Evolutionary conservation across 1,284 basidiomycete species (phyloP), one percentile per base, ranked within the genome.

Genomic region (Puccinia sorghi): DNA sequence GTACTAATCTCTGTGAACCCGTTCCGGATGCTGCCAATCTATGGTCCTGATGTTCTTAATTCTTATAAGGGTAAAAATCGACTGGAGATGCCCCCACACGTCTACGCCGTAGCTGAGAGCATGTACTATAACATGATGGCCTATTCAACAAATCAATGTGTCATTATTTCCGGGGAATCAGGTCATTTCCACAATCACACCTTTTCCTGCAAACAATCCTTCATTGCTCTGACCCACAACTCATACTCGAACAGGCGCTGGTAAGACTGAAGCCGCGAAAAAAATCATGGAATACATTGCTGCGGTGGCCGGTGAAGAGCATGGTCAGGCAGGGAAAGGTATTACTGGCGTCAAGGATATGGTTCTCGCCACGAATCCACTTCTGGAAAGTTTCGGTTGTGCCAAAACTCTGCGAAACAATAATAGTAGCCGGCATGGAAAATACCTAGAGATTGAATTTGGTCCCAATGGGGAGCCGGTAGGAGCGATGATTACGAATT

Each of bases 261-360:
- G 94, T 71, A 97, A 97, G 88, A 97, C 94, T 8, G 95, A 97
- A 85, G 94, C 94, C 11, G 95, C 95, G 32, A 97, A 97, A 85
- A 90, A 94, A 79, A 99, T 99, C 86, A 99, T 99, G 97, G 95
- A 99, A 86, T 99, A 99, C 85, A 97, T 99, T 82, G 97, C 97
- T 13, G 97, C 93, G 7, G 97, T 99, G 2, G 94, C 93, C 50
- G 93, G 93, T 75, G 84, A 84, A 22, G 91, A 91, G 2, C 59
- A 59, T 25, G 89, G 90, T 81, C 91, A 91, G 83, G 90, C 88
- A 83, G 90, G 84, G 82, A 43, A 75, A 76, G 73, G 84, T 43
- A 98, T 99, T 81, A 93, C 96, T 84, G 91, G 94, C 84, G 95
- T 99, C 85, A 98, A 99, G 87, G 95, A 99, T 84, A 99, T 99